Base-by-base conservation (phyloP, 768 basidiomycete genomes). In the Leccinum rimulosum region DNA sequence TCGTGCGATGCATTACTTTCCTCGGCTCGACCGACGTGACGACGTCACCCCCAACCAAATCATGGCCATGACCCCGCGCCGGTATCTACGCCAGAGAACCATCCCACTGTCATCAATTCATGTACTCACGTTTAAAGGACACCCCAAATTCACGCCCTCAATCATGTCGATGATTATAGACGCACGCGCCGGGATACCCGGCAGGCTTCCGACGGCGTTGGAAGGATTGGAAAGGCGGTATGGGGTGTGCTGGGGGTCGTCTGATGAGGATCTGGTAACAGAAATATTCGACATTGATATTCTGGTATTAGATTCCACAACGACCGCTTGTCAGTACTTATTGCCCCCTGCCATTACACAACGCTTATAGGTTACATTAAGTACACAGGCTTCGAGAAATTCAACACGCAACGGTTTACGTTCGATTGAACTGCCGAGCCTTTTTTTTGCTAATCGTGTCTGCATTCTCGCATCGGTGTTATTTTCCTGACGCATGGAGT, bases 71-170 rank as follows among this genome's bases (percentile, higher is more conserved):
- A 25, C 25, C 25, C 25, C 25, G 47, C 59, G 1, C 54, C 27
- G 0, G 50, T 14, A 4, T 47, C 54, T 5, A 43, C 38, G 2
- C 12, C 55, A 9, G 30, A 45, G 8, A 47, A 55, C 17, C 27
- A 17, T 71, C 11, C 61, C 70, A 10, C 66, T 79, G 9, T 65
- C 74, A 14, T 76, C 84, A 57, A 81, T 91, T n/a, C 91, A 89
- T 31, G 85, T 97, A 43, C 73, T 97, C 56, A 87, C 91, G 1
- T 70, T 93, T 2, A 94, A 98, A 71, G 95, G 95, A 1, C 96
- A 98, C 71, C 96, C 96, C 1, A 95, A 98, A 68, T 97, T 92
- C 73, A 86, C 83, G 0, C 75, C 83, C 47, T 69, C 76, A 22
- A 83, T 93, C 56, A 77, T 89, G 43, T 67, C 74, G 30, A 77